Evolutionary conservation across 805 yeast genomes (phyloP), one percentile per base, ranked within the genome.

Genomic region (Metschnikowia borealis): DNA sequence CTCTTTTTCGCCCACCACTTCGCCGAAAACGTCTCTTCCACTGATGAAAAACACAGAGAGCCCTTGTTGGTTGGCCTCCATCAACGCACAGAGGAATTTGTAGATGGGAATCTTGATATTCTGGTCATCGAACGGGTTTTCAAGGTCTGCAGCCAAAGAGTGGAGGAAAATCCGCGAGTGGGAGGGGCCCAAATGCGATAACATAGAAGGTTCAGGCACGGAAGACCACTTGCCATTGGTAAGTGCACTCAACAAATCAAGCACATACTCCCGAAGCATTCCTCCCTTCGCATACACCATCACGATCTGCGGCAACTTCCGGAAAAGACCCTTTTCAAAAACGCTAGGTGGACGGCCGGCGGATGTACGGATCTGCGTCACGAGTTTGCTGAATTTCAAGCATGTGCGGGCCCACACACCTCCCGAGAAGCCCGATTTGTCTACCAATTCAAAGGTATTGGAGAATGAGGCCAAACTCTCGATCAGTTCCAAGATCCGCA

Each of bases 21-120:
- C 72, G 3, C 70, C 70, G 50, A 72, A 73, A n/a, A 76, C 74
- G 55, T 76, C 77, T 63, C 77, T 61, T 20, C 89, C 83, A 21
- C 87, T 84, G 33, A 87, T 73, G 54, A 87, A 82, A 23, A 84
- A 71, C 44, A 85, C 82, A 0, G 91, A 77, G n/a, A 87, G 65
- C 2, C 94, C 95, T 62, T 87, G 88, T 63, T 87, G 94, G 42
- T 81, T 80, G 5, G 88, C 85, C 51, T 78, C 81, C 78, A 86
- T 75, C 3, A 85, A 81, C 0, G 87, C 74, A 21, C 89, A 77
- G 47, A 87, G 79, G 53, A 87, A 84, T 49, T 79, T 81, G 61
- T 83, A 85, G 13, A 85, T 63, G 6, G 78, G 69, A 32, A 81
- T 76, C 52, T 81, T 79, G 42, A 83, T 67, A n/a, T 65, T 64